phyloP scores from a whole-genome alignment of 1,284 basidiomycete genomes.

The Cutaneotrichosporon sp. region DNA sequence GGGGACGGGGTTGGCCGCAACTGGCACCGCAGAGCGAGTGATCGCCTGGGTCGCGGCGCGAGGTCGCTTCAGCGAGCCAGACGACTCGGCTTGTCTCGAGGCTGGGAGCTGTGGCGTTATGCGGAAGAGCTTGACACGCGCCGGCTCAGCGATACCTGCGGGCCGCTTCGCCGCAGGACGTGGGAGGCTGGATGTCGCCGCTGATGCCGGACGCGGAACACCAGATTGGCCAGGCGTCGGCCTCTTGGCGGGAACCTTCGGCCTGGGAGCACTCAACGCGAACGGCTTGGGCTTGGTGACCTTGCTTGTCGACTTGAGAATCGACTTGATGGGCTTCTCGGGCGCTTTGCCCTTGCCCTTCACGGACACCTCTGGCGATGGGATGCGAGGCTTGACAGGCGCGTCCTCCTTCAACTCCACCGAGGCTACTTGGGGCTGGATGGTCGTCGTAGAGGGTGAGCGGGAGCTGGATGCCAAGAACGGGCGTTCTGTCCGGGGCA shows the following conservation, averaged over 20 bases:
- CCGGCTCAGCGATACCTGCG: too few relatives aligned
- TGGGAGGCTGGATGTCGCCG: background rate
- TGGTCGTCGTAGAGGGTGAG: background rate
- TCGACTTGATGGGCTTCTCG: background rate
- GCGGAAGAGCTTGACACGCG: background rate
- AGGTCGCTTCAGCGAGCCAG: constrained; percentile 7
- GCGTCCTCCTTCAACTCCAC: background rate
- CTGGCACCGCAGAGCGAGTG: background rate
- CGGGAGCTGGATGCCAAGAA: background rate
- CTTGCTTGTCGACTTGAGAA: constrained; percentile 4
- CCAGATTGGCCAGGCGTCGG: background rate
- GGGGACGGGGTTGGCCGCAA: background rate
- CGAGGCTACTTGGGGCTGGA: background rate
- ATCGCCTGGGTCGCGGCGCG: constrained; percentile 1
- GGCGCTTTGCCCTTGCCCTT: background rate
- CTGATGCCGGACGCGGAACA: background rate
- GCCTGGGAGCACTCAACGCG: background rate
- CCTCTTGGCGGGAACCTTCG: background rate
- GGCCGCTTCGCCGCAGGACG: background rate
- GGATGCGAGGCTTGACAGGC: background rate
- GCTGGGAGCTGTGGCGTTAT: background rate
- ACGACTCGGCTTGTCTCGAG: background rate
- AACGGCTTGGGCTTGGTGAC: background rate
- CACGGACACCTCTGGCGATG: background rate
- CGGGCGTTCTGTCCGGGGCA: background rate